Conservation (phyloP, 768 basidiomycete genomes). For the Mycena crocata region DNA sequence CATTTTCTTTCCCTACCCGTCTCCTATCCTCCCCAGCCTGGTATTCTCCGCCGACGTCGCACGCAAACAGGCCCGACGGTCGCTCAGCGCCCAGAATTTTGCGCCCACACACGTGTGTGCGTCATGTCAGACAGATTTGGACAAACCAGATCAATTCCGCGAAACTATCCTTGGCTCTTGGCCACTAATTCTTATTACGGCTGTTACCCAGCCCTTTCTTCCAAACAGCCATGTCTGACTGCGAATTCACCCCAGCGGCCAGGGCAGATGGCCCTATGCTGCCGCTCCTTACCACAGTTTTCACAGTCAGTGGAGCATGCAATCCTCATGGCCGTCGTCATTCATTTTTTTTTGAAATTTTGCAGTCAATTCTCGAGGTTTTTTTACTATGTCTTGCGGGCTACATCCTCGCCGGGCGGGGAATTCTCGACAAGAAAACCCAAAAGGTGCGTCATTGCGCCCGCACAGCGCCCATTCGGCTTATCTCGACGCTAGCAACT, state of each 20-base stretch:
- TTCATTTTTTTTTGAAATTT: conserved; percentile 3
- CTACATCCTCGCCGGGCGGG: conserved; percentile 80
- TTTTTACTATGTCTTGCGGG: conserved; percentile 88
- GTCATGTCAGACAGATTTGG: no score
- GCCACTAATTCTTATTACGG: not conserved
- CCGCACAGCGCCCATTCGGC: conserved; percentile 2
- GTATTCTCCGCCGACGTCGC: no score
- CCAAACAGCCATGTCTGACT: conserved; percentile 27
- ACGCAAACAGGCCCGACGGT: no score
- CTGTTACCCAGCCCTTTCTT: conserved; percentile 2
- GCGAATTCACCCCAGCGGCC: not conserved
- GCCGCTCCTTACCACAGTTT: conserved; percentile 25
- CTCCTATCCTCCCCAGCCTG: no score
- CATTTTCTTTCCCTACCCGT: no score
- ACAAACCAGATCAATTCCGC: not conserved
- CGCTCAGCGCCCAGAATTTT: not conserved
- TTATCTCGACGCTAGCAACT: conserved; percentile 64
- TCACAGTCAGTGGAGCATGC: conserved; percentile 23
- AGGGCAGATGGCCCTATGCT: conserved; percentile 26
- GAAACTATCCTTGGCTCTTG: conserved; percentile 5
- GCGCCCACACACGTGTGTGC: conserved; percentile 7
- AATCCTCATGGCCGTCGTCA: conserved; percentile 5
- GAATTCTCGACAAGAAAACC: conserved; percentile 88
- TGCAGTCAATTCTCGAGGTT: conserved; percentile 89
- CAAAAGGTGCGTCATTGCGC: conserved; percentile 72